These are phyloP conservation scores for Metarhizium humberi DNA, from an alignment of 2,329 filamentous ascomycete genomes.

Conservation along the genomic window DNA sequence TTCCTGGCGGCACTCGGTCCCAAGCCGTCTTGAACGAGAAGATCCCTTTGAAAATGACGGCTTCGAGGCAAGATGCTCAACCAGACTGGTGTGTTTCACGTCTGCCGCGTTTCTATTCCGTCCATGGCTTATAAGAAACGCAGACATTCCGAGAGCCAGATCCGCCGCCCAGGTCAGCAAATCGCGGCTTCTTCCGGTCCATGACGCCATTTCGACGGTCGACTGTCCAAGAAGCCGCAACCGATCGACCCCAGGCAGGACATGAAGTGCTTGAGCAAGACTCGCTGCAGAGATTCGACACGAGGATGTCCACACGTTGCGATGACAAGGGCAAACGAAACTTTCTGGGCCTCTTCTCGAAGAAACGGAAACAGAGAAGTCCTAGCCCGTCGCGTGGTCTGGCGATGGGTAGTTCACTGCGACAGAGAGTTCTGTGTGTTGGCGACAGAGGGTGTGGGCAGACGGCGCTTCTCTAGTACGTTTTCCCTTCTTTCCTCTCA, in stretches of 20 bases:
- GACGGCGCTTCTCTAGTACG: constrained; percentile 29
- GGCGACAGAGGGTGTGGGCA: constrained; percentile 23
- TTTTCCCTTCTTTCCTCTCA: not conserved
- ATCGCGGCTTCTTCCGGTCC: not conserved
- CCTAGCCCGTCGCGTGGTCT: constrained; percentile 8
- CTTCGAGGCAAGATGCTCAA: constrained; percentile 20
- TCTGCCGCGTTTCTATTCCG: no score
- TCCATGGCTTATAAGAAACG: not conserved
- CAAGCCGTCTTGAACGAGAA: constrained; percentile 23
- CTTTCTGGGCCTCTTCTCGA: constrained; percentile 7
- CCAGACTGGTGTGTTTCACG: constrained; percentile 16
- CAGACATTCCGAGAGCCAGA: constrained; percentile 17
- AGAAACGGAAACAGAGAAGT: constrained; percentile 16
- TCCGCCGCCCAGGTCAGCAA: not conserved
- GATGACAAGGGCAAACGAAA: not conserved
- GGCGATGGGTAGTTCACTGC: constrained; percentile 4
- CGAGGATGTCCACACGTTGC: not conserved
- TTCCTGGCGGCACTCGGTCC: constrained; percentile 25
- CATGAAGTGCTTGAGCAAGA: not conserved
- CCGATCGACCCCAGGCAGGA: not conserved
- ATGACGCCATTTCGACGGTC: not conserved
- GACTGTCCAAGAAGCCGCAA: not conserved
- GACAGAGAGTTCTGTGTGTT: constrained; percentile 27
- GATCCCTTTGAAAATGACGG: constrained; percentile 26
- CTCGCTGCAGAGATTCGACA: not conserved